Evolutionary conservation across 177 flowering plant genomes (phyloP), one percentile per base, ranked within the genome.

Genomic region (Telopea speciosissima): DNA sequence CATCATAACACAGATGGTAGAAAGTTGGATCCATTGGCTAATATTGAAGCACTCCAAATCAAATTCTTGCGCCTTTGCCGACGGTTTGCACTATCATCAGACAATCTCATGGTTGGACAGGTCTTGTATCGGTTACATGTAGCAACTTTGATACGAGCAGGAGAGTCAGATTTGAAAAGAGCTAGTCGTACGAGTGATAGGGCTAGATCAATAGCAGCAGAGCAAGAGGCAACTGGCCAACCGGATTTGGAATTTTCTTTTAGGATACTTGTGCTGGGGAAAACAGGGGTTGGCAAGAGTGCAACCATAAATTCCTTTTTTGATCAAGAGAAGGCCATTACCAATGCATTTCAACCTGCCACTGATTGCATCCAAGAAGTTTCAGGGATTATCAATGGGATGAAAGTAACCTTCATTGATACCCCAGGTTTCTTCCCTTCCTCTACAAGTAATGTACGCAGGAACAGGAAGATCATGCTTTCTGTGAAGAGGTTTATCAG

Each of bases 231-330:
- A 64, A 69, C 80, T 77, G 89, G 88, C 13, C 63, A 44, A 21
- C 83, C 91, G 23, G 87, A 82, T 70, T 72, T 90, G 72, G 89
- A 90, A 68, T 88, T 91, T 79, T 82, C 93, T 65, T 60, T 90
- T 40, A 82, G 81, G 71, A 84, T 96, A 76, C 97, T 93, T 62
- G 84, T 93, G 70, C 70, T 96, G 72, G 99, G 99, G 7, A 91
- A 85, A 84, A 90, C 97, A 40, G 99, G 99, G 14, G 93, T 90
- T 65, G 98, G 98, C 63, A 96, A 96, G 83, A 96, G 99, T 80
- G 90, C 99, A 26, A 93, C 98, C 31, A 89, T 93, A 81, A 96
- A 96, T 79, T 93, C 99, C 19, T 79, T 96, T 42, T 85, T 96
- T 74, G 85, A 83, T 78, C 89, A 89, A 76, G 33, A 77, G 6